phyloP scores from a whole-genome alignment of 495 filamentous ascomycete species.

The Podospora didyma region DNA sequence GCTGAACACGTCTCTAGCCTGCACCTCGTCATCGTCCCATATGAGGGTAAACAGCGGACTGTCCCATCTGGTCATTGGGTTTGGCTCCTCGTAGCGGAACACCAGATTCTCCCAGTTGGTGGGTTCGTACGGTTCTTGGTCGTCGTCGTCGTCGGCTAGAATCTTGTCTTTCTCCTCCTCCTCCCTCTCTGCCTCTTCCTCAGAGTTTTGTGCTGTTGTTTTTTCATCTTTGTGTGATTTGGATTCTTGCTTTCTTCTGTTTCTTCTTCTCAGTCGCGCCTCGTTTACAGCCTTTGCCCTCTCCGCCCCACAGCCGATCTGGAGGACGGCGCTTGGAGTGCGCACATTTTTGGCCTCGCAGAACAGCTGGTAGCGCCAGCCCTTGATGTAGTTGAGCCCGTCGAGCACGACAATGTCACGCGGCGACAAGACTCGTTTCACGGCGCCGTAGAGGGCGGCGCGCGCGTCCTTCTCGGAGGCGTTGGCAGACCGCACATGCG shows the following conservation, averaged over 20 bases:
- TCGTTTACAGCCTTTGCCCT: conserved; percentile 62
- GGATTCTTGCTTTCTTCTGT: background rate
- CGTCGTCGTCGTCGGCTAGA: conserved; percentile 11
- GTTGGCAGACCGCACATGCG: conserved; percentile 49
- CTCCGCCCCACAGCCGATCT: conserved; percentile 73
- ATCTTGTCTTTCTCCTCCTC: conserved; percentile 7
- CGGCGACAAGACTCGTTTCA: conserved; percentile 73
- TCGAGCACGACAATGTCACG: conserved; percentile 87
- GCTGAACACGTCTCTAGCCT: conserved; percentile 33
- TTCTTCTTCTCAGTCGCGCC: conserved; percentile 28
- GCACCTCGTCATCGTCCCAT: conserved; percentile 65
- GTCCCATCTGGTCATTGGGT: conserved; percentile 93
- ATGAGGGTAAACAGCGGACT: conserved; percentile 87
- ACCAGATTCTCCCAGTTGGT: conserved; percentile 87
- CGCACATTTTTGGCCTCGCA: conserved; percentile 87
- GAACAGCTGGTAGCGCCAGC: conserved; percentile 91
- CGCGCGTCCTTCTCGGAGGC: conserved; percentile 85
- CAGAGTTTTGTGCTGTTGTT: background rate
- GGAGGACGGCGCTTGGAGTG: conserved; percentile 81
- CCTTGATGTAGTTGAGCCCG: conserved; percentile 96
- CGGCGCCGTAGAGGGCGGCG: conserved; percentile 77
- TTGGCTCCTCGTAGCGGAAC: conserved; percentile 94
- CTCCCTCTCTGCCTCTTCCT: background rate
- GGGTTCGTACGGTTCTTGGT: conserved; percentile 55
- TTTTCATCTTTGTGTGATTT: background rate